Evolutionary conservation across 176 grass and related monocot species (phyloP).

Genomic region (Elymus sibiricus): DNA sequence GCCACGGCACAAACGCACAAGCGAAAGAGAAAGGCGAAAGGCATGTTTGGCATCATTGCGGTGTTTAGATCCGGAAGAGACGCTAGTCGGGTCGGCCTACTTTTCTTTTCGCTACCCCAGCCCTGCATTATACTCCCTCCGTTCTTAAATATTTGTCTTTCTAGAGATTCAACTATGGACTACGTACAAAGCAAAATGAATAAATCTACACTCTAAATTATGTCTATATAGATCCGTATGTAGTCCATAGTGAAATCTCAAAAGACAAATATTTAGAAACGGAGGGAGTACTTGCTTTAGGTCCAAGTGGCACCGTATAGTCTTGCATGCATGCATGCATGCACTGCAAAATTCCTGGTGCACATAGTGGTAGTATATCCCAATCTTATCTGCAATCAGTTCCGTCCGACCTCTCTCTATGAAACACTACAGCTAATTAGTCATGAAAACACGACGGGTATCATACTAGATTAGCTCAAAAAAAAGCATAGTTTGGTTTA

Average conservation of each 20-base stretch:
- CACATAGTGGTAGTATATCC: background rate
- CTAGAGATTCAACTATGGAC: too few relatives aligned
- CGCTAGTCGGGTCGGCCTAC: background rate
- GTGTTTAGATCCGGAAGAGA: conserved; percentile 15
- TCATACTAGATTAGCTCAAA: too few relatives aligned
- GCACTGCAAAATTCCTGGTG: background rate
- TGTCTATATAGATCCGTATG: too few relatives aligned
- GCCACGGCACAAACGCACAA: background rate
- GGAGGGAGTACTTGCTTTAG: too few relatives aligned
- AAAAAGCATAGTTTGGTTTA: too few relatives aligned
- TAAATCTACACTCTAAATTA: too few relatives aligned
- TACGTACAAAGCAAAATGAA: too few relatives aligned
- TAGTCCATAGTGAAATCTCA: too few relatives aligned
- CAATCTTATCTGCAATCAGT: background rate
- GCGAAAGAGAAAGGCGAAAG: conserved; percentile 26
- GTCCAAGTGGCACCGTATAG: background rate
- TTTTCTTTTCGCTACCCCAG: background rate
- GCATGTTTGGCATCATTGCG: conserved; percentile 19
- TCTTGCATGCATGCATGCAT: background rate
- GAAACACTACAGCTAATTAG: background rate
- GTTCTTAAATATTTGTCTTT: too few relatives aligned
- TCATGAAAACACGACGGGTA: background rate
- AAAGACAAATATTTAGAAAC: too few relatives aligned
- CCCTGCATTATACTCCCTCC: background rate
- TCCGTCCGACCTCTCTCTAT: background rate